These are phyloP conservation scores for Clonostachys byssicola DNA, from an alignment of 2,329 filamentous ascomycete genomes.

Conservation along the genomic window DNA sequence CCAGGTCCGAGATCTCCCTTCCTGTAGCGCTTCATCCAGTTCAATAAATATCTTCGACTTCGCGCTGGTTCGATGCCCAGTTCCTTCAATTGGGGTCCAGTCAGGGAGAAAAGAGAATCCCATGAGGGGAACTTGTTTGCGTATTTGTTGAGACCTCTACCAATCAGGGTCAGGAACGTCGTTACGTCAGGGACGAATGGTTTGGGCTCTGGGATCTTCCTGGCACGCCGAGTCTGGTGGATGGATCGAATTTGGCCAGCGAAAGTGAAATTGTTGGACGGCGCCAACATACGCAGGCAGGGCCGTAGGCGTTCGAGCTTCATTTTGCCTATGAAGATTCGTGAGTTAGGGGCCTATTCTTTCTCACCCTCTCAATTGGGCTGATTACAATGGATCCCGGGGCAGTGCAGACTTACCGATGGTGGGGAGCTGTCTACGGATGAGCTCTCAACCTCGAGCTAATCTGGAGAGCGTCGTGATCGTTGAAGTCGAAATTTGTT, in stretches of 20 bases:
- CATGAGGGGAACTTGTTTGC: conserved; percentile 84
- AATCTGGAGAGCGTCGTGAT: too few species aligned
- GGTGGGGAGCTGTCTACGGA: too few species aligned
- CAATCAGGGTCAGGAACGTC: conserved; percentile 88
- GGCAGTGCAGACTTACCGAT: too few species aligned
- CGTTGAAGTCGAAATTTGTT: too few species aligned
- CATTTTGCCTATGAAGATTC: conserved; percentile 12
- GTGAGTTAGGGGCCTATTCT: too few species aligned
- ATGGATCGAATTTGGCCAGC: conserved; percentile 35
- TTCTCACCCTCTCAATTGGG: too few species aligned
- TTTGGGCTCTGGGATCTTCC: conserved; percentile 62
- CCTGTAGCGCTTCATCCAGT: conserved; percentile 83
- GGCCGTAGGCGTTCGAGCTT: conserved; percentile 22
- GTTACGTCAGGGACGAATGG: conserved; percentile 80
- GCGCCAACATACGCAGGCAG: conserved; percentile 22
- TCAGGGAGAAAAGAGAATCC: conserved; percentile 83
- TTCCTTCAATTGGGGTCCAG: conserved; percentile 72
- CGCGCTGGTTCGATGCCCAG: conserved; percentile 85
- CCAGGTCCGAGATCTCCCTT: conserved; percentile 75
- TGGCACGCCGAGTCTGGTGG: conserved; percentile 31
- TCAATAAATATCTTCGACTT: conserved; percentile 75
- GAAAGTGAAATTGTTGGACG: conserved; percentile 19
- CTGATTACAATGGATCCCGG: too few species aligned
- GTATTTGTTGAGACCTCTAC: conserved; percentile 79
- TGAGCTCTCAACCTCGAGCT: too few species aligned